phyloP scores from a whole-genome alignment of 805 yeast species.

The Lachancea waltii region DNA sequence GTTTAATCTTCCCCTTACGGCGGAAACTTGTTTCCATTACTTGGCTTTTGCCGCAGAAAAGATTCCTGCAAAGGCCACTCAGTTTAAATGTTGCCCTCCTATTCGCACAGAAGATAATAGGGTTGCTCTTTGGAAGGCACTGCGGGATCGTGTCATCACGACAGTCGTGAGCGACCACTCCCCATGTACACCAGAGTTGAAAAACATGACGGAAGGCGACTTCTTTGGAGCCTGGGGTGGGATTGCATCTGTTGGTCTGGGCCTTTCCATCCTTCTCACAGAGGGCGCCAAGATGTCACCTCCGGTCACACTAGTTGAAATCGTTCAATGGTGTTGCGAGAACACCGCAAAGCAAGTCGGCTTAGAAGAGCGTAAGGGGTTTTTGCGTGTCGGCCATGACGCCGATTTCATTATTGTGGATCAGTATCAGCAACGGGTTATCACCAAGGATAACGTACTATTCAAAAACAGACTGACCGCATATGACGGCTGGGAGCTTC shows the following conservation, averaged over 20 bases:
- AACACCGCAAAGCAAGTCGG: conserved; percentile 89
- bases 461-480: conserved; percentile 90
- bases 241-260: conserved; percentile 86
- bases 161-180: conserved; percentile 94
- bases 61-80: conserved; percentile 72
- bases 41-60: conserved; percentile 69
- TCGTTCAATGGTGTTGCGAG: conserved; percentile 70
- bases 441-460: conserved; percentile 49
- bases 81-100: conserved; percentile 93
- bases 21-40: conserved; percentile 94
- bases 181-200: conserved; percentile 90
- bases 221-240: conserved; percentile 97
- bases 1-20: conserved; percentile 57
- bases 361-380: conserved; percentile 63
- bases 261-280: conserved; percentile 74
- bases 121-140: conserved; percentile 68
- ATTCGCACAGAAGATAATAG: conserved; percentile 73
- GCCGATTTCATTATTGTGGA: conserved; percentile 88
- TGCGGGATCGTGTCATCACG: conserved; percentile 56
- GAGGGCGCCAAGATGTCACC: conserved; percentile 51
- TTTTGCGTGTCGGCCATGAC: conserved; percentile 65
- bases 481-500: conserved; percentile 61
- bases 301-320: conserved; percentile 50
- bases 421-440: conserved; percentile 43
- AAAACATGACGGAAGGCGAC: conserved; percentile 76